These are phyloP conservation scores for Colletotrichum falcatum DNA, from an alignment of 2,329 filamentous ascomycete species.

Conservation along the genomic window DNA sequence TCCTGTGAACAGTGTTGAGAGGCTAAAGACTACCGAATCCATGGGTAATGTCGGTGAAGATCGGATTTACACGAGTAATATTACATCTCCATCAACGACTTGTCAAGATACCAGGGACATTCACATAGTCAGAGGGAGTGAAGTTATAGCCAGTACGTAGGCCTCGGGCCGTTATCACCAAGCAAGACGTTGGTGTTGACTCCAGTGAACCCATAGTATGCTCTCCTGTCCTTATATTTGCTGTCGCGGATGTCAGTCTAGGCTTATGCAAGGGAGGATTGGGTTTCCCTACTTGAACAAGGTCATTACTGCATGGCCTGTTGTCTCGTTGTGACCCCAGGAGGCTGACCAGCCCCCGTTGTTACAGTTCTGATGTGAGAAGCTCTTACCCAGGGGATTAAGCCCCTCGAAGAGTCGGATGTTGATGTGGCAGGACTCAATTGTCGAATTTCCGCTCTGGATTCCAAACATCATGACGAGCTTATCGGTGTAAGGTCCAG, in stretches of 20 bases:
- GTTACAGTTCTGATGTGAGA: slow-evolving; percentile 44
- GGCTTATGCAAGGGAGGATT: too few relatives aligned
- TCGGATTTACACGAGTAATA: too few relatives aligned
- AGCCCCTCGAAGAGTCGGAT: slow-evolving; percentile 24
- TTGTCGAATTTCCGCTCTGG: slow-evolving; percentile 4
- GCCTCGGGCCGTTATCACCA: slow-evolving; percentile 21
- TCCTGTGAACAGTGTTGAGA: too few relatives aligned
- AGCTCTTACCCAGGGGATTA: slow-evolving; percentile 44
- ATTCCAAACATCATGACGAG: slow-evolving; percentile 4
- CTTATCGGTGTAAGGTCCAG: neutral
- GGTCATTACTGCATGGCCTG: slow-evolving; percentile 48
- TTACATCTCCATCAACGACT: too few relatives aligned
- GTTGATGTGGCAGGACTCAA: slow-evolving; percentile 40
- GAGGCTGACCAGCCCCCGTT: slow-evolving; percentile 47
- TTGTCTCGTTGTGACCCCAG: slow-evolving; percentile 48
- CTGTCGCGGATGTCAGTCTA: neutral
- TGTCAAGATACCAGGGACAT: too few relatives aligned
- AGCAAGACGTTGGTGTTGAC: slow-evolving; percentile 31
- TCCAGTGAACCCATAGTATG: slow-evolving; percentile 35
- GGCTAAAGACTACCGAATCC: too few relatives aligned
- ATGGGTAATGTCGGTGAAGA: too few relatives aligned
- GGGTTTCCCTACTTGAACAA: slow-evolving; percentile 46
- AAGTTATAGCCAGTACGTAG: neutral
- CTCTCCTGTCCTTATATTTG: slow-evolving; percentile 8
- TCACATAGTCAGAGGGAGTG: neutral